Evolutionary conservation across 805 yeast species (phyloP).

Genomic region (Pichia sporocuriosa): DNA sequence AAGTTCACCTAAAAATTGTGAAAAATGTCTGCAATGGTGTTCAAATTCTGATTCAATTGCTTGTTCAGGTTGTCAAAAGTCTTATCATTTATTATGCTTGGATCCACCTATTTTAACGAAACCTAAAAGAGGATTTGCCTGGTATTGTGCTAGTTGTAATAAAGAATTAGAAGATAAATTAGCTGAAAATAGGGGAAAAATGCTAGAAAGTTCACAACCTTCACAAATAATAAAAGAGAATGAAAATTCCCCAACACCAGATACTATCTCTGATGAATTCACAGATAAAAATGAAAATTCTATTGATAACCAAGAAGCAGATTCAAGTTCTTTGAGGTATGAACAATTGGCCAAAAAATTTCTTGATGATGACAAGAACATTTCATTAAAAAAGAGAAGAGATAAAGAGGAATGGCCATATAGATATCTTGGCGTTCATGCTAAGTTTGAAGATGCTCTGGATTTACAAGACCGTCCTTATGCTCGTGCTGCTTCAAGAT

Average conservation of each 20-base stretch:
- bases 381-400: slow-evolving; percentile 42
- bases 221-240: slow-evolving; percentile 19
- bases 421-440: slow-evolving; percentile 71
- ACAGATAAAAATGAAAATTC: not conserved
- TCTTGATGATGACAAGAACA: slow-evolving; percentile 37
- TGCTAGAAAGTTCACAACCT: slow-evolving; percentile 26
- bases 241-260: slow-evolving; percentile 1
- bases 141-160: slow-evolving; percentile 84
- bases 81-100: slow-evolving; percentile 75
- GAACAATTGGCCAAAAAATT: slow-evolving; percentile 53
- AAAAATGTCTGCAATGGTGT: slow-evolving; percentile 82
- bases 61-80: slow-evolving; percentile 70
- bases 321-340: slow-evolving; percentile 33
- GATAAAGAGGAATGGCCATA: slow-evolving; percentile 73
- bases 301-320: slow-evolving; percentile 7
- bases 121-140: slow-evolving; percentile 82
- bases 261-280: not conserved
- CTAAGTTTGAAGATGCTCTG: slow-evolving; percentile 66
- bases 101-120: slow-evolving; percentile 76
- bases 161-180: slow-evolving; percentile 45
- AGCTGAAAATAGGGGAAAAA: slow-evolving; percentile 29
- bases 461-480: slow-evolving; percentile 73
- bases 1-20: slow-evolving; percentile 62
- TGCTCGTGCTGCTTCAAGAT: slow-evolving; percentile 70
- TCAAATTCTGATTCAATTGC: slow-evolving; percentile 61